These are phyloP conservation scores for Leccinum obscurum DNA, from an alignment of 768 basidiomycete genomes.

Conservation along the genomic window DNA sequence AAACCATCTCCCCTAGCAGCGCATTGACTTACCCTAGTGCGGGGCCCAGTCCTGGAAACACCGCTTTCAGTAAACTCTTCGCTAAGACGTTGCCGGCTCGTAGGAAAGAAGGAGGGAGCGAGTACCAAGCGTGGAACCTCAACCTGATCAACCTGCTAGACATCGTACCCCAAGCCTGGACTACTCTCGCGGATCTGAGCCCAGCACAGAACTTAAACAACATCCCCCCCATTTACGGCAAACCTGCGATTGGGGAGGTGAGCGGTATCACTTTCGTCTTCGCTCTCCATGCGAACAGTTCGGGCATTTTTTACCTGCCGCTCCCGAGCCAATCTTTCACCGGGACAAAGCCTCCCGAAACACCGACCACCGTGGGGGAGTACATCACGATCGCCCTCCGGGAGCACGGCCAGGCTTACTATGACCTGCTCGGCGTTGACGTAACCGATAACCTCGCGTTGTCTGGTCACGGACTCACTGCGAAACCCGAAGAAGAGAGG, in stretches of 20 bases:
- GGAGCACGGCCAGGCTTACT: neutral
- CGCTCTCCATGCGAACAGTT: neutral
- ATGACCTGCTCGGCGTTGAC: neutral
- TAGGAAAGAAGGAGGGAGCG: neutral
- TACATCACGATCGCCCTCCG: neutral
- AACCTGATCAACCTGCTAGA: slow-evolving; percentile 15
- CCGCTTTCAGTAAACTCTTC: slow-evolving; percentile 2
- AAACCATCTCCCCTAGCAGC: neutral
- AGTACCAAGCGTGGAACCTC: slow-evolving; percentile 14
- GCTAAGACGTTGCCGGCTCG: neutral
- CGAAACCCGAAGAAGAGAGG: neutral
- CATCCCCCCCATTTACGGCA: slow-evolving; percentile 2
- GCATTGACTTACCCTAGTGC: slow-evolving; percentile 10
- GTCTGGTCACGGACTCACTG: neutral
- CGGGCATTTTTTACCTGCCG: neutral
- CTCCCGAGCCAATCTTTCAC: neutral
- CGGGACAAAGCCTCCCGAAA: neutral
- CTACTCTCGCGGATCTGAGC: neutral
- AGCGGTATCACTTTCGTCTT: neutral
- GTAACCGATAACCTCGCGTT: neutral
- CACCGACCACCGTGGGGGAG: neutral
- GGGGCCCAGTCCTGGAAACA: slow-evolving; percentile 15
- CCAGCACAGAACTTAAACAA: slow-evolving; percentile 6
- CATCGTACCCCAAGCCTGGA: slow-evolving; percentile 19
- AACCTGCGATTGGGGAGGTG: neutral